Conservation (phyloP, 768 basidiomycete genomes). For the Coprinellus aureogranulatus region DNA sequence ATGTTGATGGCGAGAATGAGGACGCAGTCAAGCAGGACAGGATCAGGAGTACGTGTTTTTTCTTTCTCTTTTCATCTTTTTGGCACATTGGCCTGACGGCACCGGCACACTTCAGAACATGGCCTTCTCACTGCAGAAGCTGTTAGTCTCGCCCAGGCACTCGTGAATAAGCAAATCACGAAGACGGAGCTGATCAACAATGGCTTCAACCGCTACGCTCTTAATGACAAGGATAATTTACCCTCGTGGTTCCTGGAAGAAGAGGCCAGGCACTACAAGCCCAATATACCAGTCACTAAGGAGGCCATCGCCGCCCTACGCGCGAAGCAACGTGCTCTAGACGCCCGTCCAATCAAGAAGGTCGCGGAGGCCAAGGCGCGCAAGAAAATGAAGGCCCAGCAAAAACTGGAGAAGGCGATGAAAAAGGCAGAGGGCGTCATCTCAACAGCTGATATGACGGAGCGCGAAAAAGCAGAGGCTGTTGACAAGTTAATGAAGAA, state of each 20-base stretch:
- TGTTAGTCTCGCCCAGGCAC: constrained; percentile 83
- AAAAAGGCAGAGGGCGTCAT: constrained; percentile 96
- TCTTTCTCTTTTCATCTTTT: constrained; percentile 2
- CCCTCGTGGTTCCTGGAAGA: constrained; percentile 98
- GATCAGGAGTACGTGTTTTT: constrained; percentile 56
- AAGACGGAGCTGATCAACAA: constrained; percentile 88
- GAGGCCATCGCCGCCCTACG: constrained; percentile 85
- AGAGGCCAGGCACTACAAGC: constrained; percentile 87
- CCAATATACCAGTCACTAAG: constrained; percentile 95
- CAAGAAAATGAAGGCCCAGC: constrained; percentile 88
- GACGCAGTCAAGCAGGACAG: constrained; percentile 64
- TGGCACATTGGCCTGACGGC: neutral
- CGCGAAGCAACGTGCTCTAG: constrained; percentile 88
- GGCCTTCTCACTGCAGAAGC: constrained; percentile 88
- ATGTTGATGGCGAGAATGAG: constrained; percentile 73
- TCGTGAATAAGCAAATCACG: constrained; percentile 89
- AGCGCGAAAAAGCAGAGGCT: constrained; percentile 90
- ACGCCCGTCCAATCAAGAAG: constrained; percentile 98
- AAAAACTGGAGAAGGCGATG: constrained; percentile 85
- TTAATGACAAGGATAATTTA: constrained; percentile 87
- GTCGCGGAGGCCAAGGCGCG: constrained; percentile 97
- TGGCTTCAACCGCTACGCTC: constrained; percentile 91
- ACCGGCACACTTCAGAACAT: constrained; percentile 47
- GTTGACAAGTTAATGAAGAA: constrained; percentile 90
- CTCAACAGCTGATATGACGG: constrained; percentile 84